These are phyloP conservation scores for Aspergillus calidoustus DNA, from an alignment of 2,329 filamentous ascomycete species.

Conservation along the genomic window DNA sequence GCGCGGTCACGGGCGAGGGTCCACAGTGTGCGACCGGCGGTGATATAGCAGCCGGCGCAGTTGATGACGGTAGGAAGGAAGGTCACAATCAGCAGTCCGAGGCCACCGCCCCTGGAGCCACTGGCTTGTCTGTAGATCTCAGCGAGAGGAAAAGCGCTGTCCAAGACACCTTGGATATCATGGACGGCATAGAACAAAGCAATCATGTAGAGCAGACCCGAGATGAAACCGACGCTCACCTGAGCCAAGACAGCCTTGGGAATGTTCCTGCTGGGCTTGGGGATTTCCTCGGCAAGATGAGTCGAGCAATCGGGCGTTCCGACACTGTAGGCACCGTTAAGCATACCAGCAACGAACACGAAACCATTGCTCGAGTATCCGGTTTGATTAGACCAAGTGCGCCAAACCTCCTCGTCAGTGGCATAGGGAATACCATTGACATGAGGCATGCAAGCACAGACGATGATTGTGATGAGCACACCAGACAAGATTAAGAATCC, in stretches of 20 bases:
- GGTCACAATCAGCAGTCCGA: slow-evolving; percentile 63
- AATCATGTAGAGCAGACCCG: slow-evolving; percentile 55
- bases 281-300: slow-evolving; percentile 70
- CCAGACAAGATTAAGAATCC: slow-evolving; percentile 61
- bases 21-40: slow-evolving; percentile 66
- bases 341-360: slow-evolving; percentile 68
- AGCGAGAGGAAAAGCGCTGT: slow-evolving; percentile 50
- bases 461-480: slow-evolving; percentile 58
- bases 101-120: slow-evolving; percentile 54
- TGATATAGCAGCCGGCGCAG: slow-evolving; percentile 60
- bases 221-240: slow-evolving; percentile 52
- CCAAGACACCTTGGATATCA: slow-evolving; percentile 35
- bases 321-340: slow-evolving; percentile 72
- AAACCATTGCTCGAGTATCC: slow-evolving; percentile 57
- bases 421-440: slow-evolving; percentile 49
- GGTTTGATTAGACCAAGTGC: slow-evolving; percentile 56
- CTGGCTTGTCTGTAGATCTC: slow-evolving; percentile 56
- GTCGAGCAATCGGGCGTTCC: slow-evolving; percentile 69
- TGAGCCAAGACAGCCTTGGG: slow-evolving; percentile 57
- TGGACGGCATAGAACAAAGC: slow-evolving; percentile 57
- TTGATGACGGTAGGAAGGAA: slow-evolving; percentile 61
- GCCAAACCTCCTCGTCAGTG: slow-evolving; percentile 60
- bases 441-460: slow-evolving; percentile 59
- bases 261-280: slow-evolving; percentile 50
- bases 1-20: slow-evolving; percentile 62